Conservation (phyloP, 495 filamentous ascomycete species). For the Hypoxylon trugodes region DNA sequence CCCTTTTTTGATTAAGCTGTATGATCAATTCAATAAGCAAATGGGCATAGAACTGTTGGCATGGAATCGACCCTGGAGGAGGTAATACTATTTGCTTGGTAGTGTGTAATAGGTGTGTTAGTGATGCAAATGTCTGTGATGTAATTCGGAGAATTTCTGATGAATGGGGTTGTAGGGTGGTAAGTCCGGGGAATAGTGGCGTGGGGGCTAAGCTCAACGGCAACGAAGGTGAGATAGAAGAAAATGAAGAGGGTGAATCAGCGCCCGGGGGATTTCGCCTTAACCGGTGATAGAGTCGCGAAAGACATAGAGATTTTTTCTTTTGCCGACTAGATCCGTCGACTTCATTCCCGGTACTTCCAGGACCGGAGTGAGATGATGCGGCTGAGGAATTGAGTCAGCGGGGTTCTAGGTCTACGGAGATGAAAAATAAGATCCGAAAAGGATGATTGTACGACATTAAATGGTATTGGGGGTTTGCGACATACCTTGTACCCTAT, state of each 20-base stretch:
- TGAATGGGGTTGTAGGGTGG: not conserved
- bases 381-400: conserved; percentile 7
- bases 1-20: too few relatives aligned
- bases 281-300: not conserved
- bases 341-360: too few relatives aligned
- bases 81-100: too few relatives aligned
- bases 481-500: too few relatives aligned
- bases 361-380: not conserved
- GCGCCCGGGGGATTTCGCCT: not conserved
- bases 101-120: too few relatives aligned
- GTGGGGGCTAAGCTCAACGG: not conserved
- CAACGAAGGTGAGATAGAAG: not conserved
- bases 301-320: not conserved
- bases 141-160: not conserved
- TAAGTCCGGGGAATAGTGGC: not conserved
- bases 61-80: too few relatives aligned
- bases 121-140: not conserved
- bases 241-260: not conserved
- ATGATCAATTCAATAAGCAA: too few relatives aligned
- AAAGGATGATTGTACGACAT: conserved; percentile 6
- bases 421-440: not conserved
- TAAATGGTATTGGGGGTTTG: not conserved
- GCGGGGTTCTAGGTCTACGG: not conserved
- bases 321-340: too few relatives aligned
- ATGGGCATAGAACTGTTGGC: too few relatives aligned